Evolutionary conservation across 2,329 filamentous ascomycete species (phyloP).

Genomic region (Coniochaeta sp.): DNA sequence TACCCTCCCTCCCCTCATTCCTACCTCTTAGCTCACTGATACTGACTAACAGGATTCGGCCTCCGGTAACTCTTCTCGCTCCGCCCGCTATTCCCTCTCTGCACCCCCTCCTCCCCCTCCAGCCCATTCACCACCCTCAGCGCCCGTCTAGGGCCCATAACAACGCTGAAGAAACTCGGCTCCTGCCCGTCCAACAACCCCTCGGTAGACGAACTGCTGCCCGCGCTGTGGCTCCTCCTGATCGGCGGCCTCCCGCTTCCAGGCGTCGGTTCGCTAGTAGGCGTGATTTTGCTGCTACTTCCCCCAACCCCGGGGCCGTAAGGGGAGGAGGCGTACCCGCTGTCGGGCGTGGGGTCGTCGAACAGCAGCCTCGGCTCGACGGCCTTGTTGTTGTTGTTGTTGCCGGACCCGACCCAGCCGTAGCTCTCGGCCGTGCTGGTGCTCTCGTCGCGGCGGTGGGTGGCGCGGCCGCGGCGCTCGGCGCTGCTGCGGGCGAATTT

Average conservation of each 20-base stretch:
- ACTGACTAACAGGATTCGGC: background rate
- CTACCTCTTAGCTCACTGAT: background rate
- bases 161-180: conserved; percentile 57
- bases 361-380: conserved; percentile 14
- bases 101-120: conserved; percentile 14
- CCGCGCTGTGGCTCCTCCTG: conserved; percentile 24
- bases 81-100: conserved; percentile 1
- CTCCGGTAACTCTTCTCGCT: conserved; percentile 3
- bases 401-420: conserved; percentile 13
- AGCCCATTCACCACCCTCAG: conserved; percentile 53
- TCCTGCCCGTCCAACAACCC: conserved; percentile 33
- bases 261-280: conserved; percentile 9
- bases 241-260: conserved; percentile 11
- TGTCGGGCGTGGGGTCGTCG: conserved; percentile 13
- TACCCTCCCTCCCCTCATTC: background rate
- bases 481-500: conserved; percentile 4
- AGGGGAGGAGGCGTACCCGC: conserved; percentile 6
- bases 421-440: conserved; percentile 13
- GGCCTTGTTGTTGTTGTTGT: background rate
- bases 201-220: conserved; percentile 28
- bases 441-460: conserved; percentile 5
- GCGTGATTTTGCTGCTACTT: background rate
- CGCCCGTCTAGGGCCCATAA: conserved; percentile 57
- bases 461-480: background rate
- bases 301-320: background rate